Conservation (phyloP, 805 yeast species). For the Lipomyces japonicus region DNA sequence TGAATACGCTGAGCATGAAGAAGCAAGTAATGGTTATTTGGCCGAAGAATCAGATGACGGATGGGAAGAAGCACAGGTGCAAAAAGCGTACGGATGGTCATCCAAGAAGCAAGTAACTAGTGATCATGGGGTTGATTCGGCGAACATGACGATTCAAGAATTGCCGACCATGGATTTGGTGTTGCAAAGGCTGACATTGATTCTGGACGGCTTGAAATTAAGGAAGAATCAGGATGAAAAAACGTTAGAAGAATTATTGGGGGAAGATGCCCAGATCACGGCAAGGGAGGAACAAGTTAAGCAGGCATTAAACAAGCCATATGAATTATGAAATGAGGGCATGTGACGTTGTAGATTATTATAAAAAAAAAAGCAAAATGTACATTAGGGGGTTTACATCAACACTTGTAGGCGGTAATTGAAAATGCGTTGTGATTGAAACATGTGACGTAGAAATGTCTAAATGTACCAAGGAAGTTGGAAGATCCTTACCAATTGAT, state of each 20-base stretch:
- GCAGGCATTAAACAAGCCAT: conserved; percentile 9
- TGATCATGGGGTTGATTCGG: neutral
- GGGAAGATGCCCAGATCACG: conserved; percentile 13
- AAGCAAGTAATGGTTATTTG: conserved; percentile 5
- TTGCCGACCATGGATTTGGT: conserved; percentile 22
- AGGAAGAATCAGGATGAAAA: conserved; percentile 14
- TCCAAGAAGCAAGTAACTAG: neutral
- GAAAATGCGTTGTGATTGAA: no score
- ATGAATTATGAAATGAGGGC: neutral
- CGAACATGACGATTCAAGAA: conserved; percentile 10
- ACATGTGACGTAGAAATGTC: neutral
- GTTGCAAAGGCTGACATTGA: conserved; percentile 8
- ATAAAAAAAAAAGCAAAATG: neutral
- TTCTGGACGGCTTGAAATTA: conserved; percentile 12
- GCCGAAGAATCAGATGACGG: conserved; percentile 18
- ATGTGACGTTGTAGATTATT: neutral
- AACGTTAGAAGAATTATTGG: conserved; percentile 6
- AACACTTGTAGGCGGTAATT: no score
- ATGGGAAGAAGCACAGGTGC: conserved; percentile 26
- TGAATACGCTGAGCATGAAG: conserved; percentile 18
- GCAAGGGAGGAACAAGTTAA: conserved; percentile 13
- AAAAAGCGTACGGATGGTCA: conserved; percentile 12
- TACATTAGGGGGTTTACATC: no score
- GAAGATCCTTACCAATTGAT: conserved; percentile 16
- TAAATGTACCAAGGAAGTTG: neutral